A percentile compares a stretch with the other conserved stretches of the same genome.
Evolutionary conservation across 176 grass and related monocot species (phyloP).

Genomic region (Oryza rufipogon): DNA sequence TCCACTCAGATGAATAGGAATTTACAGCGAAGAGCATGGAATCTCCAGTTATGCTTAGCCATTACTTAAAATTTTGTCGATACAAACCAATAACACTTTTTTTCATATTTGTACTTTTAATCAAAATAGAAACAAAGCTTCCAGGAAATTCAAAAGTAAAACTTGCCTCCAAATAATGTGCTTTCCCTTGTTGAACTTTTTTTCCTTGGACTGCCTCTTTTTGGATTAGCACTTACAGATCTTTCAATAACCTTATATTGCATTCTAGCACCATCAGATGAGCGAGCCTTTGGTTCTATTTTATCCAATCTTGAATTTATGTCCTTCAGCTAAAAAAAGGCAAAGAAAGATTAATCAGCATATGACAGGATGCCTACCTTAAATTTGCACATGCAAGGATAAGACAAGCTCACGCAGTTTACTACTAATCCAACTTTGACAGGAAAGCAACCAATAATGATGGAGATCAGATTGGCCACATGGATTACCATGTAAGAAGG

Average conservation of each 20-base stretch:
- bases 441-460: neutral
- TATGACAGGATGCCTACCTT: conserved; percentile 11
- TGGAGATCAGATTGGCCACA: conserved; percentile 11
- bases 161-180: conserved; percentile 69
- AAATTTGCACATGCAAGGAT: neutral
- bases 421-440: conserved; percentile 17
- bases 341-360: conserved; percentile 13
- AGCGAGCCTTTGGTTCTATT: conserved; percentile 71
- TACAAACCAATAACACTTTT: neutral
- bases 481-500: conserved; percentile 77
- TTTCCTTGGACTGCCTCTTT: conserved; percentile 74
- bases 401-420: neutral
- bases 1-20: conserved; percentile 7
- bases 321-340: conserved; percentile 80
- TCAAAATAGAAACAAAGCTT: conserved; percentile 32
- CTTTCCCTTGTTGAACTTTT: conserved; percentile 60
- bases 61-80: conserved; percentile 25
- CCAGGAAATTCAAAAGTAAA: conserved; percentile 32
- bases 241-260: conserved; percentile 53
- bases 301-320: conserved; percentile 75
- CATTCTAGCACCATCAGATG: conserved; percentile 49
- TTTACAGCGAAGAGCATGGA: neutral
- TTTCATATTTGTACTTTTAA: conserved; percentile 3
- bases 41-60: neutral
- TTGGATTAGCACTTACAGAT: conserved; percentile 66